A percentile compares a stretch with the other conserved stretches of the same genome.
phyloP scores from a whole-genome alignment of 2,329 filamentous ascomycete species.

The Ophiocordyceps camponoti-floridani region DNA sequence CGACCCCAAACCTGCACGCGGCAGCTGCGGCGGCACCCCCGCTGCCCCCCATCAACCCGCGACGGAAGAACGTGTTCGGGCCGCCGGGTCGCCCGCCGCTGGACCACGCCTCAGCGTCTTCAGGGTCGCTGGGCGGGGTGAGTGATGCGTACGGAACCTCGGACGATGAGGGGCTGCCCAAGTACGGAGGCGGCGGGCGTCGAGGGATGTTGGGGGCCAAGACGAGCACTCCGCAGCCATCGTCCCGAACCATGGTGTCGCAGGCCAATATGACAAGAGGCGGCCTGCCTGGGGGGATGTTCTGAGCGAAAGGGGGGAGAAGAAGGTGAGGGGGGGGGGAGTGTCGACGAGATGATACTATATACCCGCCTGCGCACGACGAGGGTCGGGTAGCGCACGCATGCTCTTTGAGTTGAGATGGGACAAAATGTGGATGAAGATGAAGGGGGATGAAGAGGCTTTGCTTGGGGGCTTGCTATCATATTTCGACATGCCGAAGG shows the following conservation, averaged over 20 bases:
- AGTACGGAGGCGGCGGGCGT: slow-evolving; percentile 21
- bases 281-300: slow-evolving; percentile 25
- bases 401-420: too few relatives aligned
- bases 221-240: slow-evolving; percentile 10
- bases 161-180: slow-evolving; percentile 19
- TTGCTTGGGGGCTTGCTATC: too few relatives aligned
- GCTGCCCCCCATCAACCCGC: slow-evolving; percentile 40
- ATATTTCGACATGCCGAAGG: too few relatives aligned
- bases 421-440: too few relatives aligned
- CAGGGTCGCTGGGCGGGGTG: slow-evolving; percentile 2
- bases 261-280: slow-evolving; percentile 11
- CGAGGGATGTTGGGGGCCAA: slow-evolving; percentile 22
- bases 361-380: neutral
- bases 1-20: slow-evolving; percentile 19
- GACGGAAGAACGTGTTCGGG: slow-evolving; percentile 26
- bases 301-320: slow-evolving; percentile 16
- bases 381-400: neutral
- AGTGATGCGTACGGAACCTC: slow-evolving; percentile 4
- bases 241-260: slow-evolving; percentile 10
- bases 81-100: slow-evolving; percentile 17
- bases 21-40: slow-evolving; percentile 23
- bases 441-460: too few relatives aligned
- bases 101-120: slow-evolving; percentile 13
- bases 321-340: neutral
- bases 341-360: neutral